Evolutionary conservation across 192 early-diverging fungal species (phyloP), one percentile per base, ranked within the genome.

Genomic region (Glomus cerebriforme): DNA sequence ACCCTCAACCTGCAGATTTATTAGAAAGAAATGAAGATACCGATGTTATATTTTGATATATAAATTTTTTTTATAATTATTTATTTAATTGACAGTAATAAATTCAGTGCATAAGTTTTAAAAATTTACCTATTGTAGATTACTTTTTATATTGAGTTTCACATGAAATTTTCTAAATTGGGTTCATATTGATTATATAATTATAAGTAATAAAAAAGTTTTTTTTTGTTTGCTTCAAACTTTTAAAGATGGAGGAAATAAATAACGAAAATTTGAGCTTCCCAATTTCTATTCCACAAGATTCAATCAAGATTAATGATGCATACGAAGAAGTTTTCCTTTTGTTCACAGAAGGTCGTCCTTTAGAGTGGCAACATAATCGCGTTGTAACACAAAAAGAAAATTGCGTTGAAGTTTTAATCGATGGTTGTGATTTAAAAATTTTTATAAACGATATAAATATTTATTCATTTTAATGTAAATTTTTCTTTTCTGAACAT

Each of bases 31-130:
- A 88, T 45, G 80, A 80, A 10, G 90, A 91, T 66, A 79, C 79
- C 7, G 90, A 91, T 29, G 85, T 91, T 69, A 90, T 91, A 47
- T 91, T 91, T 79, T 91, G 87, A 68, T 63, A 22, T 7, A 54
- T 22, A 54, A 22, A 54, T 22, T 54, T 22, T 1, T 54, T 7
- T 54, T 54, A 54, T 54, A 54, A 54, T 54, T 54, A 54, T 22
- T 54, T 22, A 22, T 7, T 1, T 17, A 17, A 43, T 43, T 43
- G 10, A 9, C 10, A 43, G 7, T 43, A 9, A 9, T 9, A 9
- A 43, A 43, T 43, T 43, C 39, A 39, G 37, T 39, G 7, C 7
- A 2, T 39, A 39, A 39, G 3, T 43, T n/a, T n/a, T n/a, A n/a
- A n/a, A n/a, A n/a, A n/a, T n/a, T n/a, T n/a, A n/a, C n/a, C n/a